Base-by-base conservation (phyloP, 495 filamentous ascomycete species). In the Daldinia loculata region DNA sequence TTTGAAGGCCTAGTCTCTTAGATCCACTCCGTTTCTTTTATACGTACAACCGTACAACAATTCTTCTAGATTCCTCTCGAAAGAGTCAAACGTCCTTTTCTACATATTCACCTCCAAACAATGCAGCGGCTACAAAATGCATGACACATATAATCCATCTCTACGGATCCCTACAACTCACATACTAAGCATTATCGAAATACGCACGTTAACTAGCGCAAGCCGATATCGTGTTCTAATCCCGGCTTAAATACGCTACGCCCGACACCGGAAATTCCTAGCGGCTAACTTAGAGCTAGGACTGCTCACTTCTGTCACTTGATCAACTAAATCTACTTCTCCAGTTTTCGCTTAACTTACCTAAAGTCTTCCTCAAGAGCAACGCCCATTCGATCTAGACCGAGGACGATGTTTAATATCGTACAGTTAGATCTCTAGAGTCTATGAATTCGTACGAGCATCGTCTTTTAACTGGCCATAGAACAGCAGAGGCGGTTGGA, bases 111-210 rank as follows among this genome's bases (percentile, higher is more conserved):
- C 27, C 56, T 58, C 56, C 2, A 39, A 32, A 41, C 17, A 32
- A 29, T 26, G 59, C 56, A 58, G 65, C 60, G 58, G 66, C 56
- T 17, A 39, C 32, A 15, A 15, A 69, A 73, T 73, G 70, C 70
- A 73, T 73, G 70, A 73, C 70, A 73, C 70, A 73, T 73, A 69
- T 56, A 71, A 62, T 63, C 70, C 61, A 62, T 69, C 58, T 57
- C 43, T 45, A 45, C 61, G 51, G 50, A 62, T 69, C 58, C 52
- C 43, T 45, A 45, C 61, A 56, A 39, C 30, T 57, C 27, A 51
- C 17, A 60, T 17, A 39, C 22, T 72, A 26, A 51, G 24, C 32
- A 17, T 48, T 60, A 38, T 56, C 60, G 55, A 72, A 56, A 38
- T 71, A 63, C 56, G 60, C 43, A 63, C 59, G 60, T 41, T 61